These are phyloP conservation scores for Diaporthe sp. DNA, from an alignment of 2,329 filamentous ascomycete genomes.

Conservation along the genomic window DNA sequence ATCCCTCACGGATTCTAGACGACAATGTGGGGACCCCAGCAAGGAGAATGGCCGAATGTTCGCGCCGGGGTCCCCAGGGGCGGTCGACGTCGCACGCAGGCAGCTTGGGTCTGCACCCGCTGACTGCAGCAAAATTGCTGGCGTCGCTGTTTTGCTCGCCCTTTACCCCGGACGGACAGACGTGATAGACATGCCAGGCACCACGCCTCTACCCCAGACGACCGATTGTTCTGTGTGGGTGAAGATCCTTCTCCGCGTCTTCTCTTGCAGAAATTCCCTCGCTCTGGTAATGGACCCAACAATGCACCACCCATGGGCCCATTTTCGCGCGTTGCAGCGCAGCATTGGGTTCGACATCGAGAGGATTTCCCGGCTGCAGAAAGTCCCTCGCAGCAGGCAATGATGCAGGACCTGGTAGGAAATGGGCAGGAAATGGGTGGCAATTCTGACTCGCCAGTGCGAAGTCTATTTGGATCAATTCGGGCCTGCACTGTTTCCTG, in stretches of 20 bases:
- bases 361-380: background rate
- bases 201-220: slow-evolving; percentile 14
- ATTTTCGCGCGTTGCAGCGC: background rate
- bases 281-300: slow-evolving; percentile 1
- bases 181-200: slow-evolving; percentile 14
- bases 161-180: slow-evolving; percentile 37
- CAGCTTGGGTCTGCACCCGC: background rate
- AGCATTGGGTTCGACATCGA: background rate
- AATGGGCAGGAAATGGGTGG: background rate
- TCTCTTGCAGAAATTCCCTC: slow-evolving; percentile 32
- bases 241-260: slow-evolving; percentile 13
- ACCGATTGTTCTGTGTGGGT: slow-evolving; percentile 4
- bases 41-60: slow-evolving; percentile 32
- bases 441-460: slow-evolving; percentile 24
- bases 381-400: background rate
- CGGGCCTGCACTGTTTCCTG: background rate
- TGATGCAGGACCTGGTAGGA: too few species aligned
- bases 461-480: background rate
- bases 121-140: background rate
- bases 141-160: slow-evolving; percentile 39
- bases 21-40: slow-evolving; percentile 37
- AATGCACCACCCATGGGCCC: slow-evolving; percentile 14
- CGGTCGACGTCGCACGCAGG: slow-evolving; percentile 14
- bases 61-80: slow-evolving; percentile 36
- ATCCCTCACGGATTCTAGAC: slow-evolving; percentile 22